Percentiles rank a stretch among this genome's conserved stretches.
These are phyloP conservation scores for Deinandra increscens DNA, from an alignment of 129 eudicot species.

Conservation along the genomic window DNA sequence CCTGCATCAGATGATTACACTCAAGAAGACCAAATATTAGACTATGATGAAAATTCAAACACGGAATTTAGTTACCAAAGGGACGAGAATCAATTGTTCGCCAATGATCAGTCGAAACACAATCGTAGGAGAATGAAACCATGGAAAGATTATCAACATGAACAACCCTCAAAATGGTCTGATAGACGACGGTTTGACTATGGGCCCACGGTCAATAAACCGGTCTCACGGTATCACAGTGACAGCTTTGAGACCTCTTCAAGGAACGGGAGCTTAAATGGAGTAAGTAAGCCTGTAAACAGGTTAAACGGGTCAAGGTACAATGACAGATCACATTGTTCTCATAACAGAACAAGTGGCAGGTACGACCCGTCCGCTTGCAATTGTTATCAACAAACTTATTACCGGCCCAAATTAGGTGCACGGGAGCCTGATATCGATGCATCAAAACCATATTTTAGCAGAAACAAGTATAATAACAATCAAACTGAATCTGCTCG, in stretches of 20 bases:
- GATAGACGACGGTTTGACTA: constrained; percentile 54
- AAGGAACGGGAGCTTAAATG: constrained; percentile 40
- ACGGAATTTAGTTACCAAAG: constrained; percentile 37
- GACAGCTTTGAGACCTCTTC: constrained; percentile 46
- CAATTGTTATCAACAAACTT: constrained; percentile 64
- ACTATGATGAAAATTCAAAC: constrained; percentile 39
- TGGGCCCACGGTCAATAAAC: constrained; percentile 45
- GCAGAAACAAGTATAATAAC: constrained; percentile 47
- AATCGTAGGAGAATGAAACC: constrained; percentile 52
- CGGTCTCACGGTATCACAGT: constrained; percentile 48
- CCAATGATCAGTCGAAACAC: constrained; percentile 44
- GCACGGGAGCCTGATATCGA: constrained; percentile 52
- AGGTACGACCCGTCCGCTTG: constrained; percentile 52
- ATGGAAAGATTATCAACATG: constrained; percentile 40
- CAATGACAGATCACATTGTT: constrained; percentile 45
- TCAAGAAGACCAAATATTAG: constrained; percentile 31
- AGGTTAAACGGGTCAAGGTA: constrained; percentile 56
- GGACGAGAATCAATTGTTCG: constrained; percentile 40
- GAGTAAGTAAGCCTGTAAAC: constrained; percentile 54
- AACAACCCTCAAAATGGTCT: constrained; percentile 47
- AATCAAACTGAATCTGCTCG: constrained; percentile 43
- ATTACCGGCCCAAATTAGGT: constrained; percentile 62
- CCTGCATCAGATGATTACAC: constrained; percentile 47
- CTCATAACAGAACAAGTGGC: constrained; percentile 42
- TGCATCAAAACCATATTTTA: constrained; percentile 49